Conservation (phyloP, 495 filamentous ascomycete genomes). For the Daldinia concentrica region DNA sequence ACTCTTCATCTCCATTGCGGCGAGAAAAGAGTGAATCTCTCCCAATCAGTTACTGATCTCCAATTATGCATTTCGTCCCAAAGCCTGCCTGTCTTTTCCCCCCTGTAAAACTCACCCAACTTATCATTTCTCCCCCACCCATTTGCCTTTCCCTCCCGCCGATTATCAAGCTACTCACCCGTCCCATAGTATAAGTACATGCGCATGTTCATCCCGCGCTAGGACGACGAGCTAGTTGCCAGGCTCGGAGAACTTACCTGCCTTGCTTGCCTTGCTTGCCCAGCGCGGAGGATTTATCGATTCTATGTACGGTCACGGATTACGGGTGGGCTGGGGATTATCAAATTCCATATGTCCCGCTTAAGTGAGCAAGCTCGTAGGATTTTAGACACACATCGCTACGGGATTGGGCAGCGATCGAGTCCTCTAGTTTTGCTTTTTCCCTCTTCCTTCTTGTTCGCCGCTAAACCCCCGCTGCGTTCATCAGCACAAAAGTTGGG, state of each 20-base stretch:
- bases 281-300: conserved; percentile 28
- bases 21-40: neutral
- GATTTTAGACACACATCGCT: conserved; percentile 9
- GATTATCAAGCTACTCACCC: conserved; percentile 6
- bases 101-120: conserved; percentile 10
- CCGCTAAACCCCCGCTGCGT: neutral
- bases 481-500: neutral
- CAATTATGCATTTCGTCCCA: conserved; percentile 3
- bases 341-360: conserved; percentile 9
- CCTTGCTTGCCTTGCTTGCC: neutral
- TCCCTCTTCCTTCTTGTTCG: neutral
- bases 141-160: neutral
- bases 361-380: conserved; percentile 6
- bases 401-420: conserved; percentile 37
- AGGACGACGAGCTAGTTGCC: conserved; percentile 8
- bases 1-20: conserved; percentile 21
- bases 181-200: conserved; percentile 9
- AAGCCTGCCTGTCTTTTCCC: conserved; percentile 7
- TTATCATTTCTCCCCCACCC: neutral
- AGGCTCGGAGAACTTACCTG: conserved; percentile 18
- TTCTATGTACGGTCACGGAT: conserved; percentile 13
- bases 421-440: conserved; percentile 15
- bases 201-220: conserved; percentile 34
- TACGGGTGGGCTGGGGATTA: conserved; percentile 19
- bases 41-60: neutral